Conservation (phyloP, 768 basidiomycete genomes). For the Psilocybe tampanensis region DNA sequence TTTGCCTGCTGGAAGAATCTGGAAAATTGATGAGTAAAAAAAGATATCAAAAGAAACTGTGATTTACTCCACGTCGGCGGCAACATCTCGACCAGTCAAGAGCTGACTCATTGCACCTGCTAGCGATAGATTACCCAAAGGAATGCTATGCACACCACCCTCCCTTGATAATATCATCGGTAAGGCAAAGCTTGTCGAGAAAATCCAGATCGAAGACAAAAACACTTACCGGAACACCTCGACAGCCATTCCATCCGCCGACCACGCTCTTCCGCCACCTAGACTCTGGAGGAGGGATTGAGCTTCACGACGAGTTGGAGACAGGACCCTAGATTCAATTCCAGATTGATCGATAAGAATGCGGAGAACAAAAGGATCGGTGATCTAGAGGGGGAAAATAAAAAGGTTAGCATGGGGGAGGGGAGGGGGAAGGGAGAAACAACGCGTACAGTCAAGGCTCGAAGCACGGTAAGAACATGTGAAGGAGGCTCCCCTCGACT, state of each 20-base stretch:
- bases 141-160: conserved; percentile 63
- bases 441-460: conserved; percentile 72
- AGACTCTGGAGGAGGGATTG: conserved; percentile 50
- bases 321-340: conserved; percentile 77
- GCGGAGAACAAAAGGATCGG: conserved; percentile 73
- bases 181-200: neutral
- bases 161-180: conserved; percentile 42
- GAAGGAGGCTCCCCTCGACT: conserved; percentile 67
- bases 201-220: neutral
- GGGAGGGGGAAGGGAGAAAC: neutral
- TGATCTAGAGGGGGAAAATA: conserved; percentile 49
- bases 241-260: conserved; percentile 63
- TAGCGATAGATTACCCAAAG: conserved; percentile 27
- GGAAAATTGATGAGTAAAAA: neutral
- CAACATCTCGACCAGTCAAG: conserved; percentile 54
- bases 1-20: conserved; percentile 52
- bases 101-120: conserved; percentile 47
- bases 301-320: conserved; percentile 62
- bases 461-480: conserved; percentile 71
- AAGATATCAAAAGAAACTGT: neutral
- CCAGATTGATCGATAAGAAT: conserved; percentile 73
- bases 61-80: conserved; percentile 55
- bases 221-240: conserved; percentile 62
- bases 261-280: conserved; percentile 61
- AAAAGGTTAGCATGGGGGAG: neutral